Evolutionary conservation across 768 basidiomycete genomes (phyloP), one percentile per base, ranked within the genome.

Genomic region (Termitomyces titanicus): DNA sequence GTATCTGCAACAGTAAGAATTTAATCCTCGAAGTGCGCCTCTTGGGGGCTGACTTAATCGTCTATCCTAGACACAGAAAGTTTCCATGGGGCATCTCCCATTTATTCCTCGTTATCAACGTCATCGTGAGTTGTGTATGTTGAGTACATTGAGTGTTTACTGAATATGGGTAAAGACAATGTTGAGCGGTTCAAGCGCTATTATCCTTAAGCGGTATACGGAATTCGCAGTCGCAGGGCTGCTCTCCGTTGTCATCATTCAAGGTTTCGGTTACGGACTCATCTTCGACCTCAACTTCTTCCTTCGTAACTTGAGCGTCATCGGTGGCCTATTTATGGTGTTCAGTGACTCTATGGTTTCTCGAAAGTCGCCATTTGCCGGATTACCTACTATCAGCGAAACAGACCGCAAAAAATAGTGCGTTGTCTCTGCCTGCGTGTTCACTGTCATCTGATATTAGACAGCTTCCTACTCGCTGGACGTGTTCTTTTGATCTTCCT

Each of bases 241-340:
- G 44, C 80, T 98, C 51, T 79, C 77, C 47, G 97, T 98, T 47
- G 95, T 99, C 54, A 73, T 98, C 63, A 84, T 94, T 43, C 97
- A 99, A 74, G 96, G 96, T 43, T 90, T 99, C 63, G 97, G 97
- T 63, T 99, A 99, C 66, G 97, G 97, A 33, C 90, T 99, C 70
- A 96, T 99, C 66, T 99, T 99, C 72, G 97, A 98, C 80, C 81
- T 98, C 70, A 98, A 92, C 76, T 99, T 99, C 83, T 99, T 99
- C 93, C 88, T 98, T 43, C 94, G 97, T 70, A 99, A 98, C 74
- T 81, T 99, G 54, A 91, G 88, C 59, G 97, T 99, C 68, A 94
- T 98, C 58, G 97, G 97, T 53, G 97, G 97, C 51, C 85, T 99
- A 44, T 87, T 99, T 74, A 99, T 99, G 97, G 95, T 98, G 24